A percentile compares a stretch with the other conserved stretches of the same genome.
phyloP scores from a whole-genome alignment of 2,329 filamentous ascomycete species.

The Trichoderma sp. region DNA sequence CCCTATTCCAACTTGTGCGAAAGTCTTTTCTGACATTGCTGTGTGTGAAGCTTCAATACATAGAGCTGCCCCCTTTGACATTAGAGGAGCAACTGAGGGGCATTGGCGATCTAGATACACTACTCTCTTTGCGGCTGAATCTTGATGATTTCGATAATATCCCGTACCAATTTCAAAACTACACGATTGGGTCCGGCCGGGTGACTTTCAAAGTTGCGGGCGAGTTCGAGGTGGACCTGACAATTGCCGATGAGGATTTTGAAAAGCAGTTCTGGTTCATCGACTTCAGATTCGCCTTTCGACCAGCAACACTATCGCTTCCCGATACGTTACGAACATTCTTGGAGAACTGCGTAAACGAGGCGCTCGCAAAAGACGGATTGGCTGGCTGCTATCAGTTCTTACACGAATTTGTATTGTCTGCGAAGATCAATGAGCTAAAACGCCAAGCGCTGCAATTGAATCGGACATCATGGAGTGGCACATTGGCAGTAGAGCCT shows the following conservation, averaged over 20 bases:
- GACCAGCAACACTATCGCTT: conserved; percentile 65
- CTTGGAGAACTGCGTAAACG: conserved; percentile 74
- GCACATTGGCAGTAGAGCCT: conserved; percentile 75
- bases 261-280: conserved; percentile 91
- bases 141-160: conserved; percentile 78
- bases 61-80: conserved; percentile 72
- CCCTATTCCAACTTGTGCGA: conserved; percentile 36
- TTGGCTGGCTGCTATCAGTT: conserved; percentile 81
- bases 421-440: conserved; percentile 85
- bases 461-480: conserved; percentile 72
- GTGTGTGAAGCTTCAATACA: conserved; percentile 67
- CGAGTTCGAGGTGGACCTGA: conserved; percentile 93
- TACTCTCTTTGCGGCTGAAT: conserved; percentile 81
- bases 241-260: conserved; percentile 83
- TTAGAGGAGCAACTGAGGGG: conserved; percentile 73
- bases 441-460: conserved; percentile 76
- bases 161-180: conserved; percentile 76
- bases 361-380: conserved; percentile 69
- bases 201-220: conserved; percentile 82
- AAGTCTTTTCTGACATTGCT: neutral
- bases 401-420: conserved; percentile 84
- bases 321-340: conserved; percentile 65
- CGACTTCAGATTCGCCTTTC: conserved; percentile 84
- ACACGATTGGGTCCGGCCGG: conserved; percentile 79
- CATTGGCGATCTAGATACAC: conserved; percentile 79